Base-by-base conservation (phyloP, 148 eudicot genomes). In the Hydrangea macrophylla region DNA sequence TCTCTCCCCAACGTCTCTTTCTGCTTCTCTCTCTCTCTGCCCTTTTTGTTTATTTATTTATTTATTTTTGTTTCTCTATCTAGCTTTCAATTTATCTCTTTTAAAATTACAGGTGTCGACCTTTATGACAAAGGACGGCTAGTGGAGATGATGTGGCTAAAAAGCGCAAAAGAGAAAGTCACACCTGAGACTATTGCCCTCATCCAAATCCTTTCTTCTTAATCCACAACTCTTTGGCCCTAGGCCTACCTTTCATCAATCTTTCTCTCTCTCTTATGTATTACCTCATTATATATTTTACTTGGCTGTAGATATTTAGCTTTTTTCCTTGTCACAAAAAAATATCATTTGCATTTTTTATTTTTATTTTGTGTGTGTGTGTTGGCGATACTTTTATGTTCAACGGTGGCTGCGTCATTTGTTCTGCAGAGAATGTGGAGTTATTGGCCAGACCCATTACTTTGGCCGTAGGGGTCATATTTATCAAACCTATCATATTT, bases 151-250 rank as follows among this genome's bases (percentile, higher is more conserved):
- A 55, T 35, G 51, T 55, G 70, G 32, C 70, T 17, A 54, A 67
- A 48, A 67, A 67, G 70, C 48, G 61, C 61, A 55, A n/a, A 30
- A 48, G 61, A 17, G 24, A 54, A 67, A 54, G 70, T 55, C 60
- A 55, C 33, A 22, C 20, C 17, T 39, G 37, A n/a, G 28, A 22
- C 60, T 1, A 3, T 2, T 0, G 3, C 48, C 24, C 11, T 58
- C 37, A 23, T 32, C 58, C 18, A 3, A 6, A n/a, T 27, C 25
- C 37, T 39, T 11, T 35, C 18, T 24, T 62, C 53, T 25, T 15
- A 22, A 61, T 75, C 78, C 78, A 62, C 74, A 70, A 40, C 62
- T 58, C 54, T 53, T 50, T n/a, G n/a, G n/a, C n/a, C n/a, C n/a
- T n/a, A n/a, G 32, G 58, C 48, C 55, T 13, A 18, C 12, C 20